Base-by-base conservation (phyloP, 257 asterid species). In the Fraxinus cuspidata region DNA sequence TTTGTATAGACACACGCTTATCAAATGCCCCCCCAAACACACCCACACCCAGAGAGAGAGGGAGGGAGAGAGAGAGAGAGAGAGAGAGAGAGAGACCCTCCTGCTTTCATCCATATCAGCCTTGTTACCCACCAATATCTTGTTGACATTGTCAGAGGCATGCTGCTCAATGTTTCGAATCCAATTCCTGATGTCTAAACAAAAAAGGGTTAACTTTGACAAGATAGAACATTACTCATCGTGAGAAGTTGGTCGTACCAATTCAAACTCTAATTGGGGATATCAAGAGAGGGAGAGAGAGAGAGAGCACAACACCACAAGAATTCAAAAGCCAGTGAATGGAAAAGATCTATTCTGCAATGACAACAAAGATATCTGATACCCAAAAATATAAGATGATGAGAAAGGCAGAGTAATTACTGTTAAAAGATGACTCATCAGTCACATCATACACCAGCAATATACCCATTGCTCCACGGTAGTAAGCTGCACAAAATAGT, bases 81-180 rank as follows among this genome's bases (percentile, higher is more conserved):
- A 35, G 70, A 35, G 71, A 37, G 60, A 75, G 83, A 80, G 78
- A 31, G 72, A 84, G 25, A 90, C 94, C 94, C 94, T 84, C 84
- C 86, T 89, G 88, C 92, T 89, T 87, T 89, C 94, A 71, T 89
- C 94, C 94, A 89, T 89, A 74, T 89, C 94, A 80, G 94, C 94
- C 86, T 89, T 89, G 90, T 89, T 89, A 77, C 94, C 94, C 8
- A 89, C 92, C 81, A 89, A 83, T 78, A 89, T 77, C 87, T 89
- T 89, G 88, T 87, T 87, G 81, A 89, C 94, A 80, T 88, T 89
- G 78, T 89, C 94, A 19, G 94, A 89, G 81, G 94, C 94, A 83
- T 89, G 94, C 56, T 89, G 94, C 67, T 89, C 94, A 72, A 89
- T 89, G 85, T 89, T 89, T 78, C 94, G 83, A 85, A 89, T 90